Percentiles rank a stretch among this genome's conserved stretches.
Evolutionary conservation across 2,329 filamentous ascomycete species (phyloP).

Genomic region (Diaporthe sp.): DNA sequence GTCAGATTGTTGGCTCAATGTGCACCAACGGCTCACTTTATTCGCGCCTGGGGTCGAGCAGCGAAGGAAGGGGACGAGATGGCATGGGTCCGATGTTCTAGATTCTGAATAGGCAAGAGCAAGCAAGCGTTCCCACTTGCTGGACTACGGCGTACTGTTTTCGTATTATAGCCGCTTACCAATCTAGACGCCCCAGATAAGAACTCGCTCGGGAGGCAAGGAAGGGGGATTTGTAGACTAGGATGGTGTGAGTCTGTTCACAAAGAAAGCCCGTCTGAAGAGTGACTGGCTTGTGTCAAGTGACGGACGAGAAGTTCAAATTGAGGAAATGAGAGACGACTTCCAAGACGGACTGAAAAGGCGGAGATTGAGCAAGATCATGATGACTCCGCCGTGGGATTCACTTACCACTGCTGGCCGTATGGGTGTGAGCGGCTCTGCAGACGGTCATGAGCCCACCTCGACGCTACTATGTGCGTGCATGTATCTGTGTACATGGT

Average conservation of each 20-base stretch:
- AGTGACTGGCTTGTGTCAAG: not conserved
- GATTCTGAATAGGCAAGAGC: conserved; percentile 24
- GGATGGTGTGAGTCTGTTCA: not conserved
- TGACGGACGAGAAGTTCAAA: not conserved
- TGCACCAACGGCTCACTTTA: conserved; percentile 44
- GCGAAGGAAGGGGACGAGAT: conserved; percentile 43
- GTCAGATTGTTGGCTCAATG: conserved; percentile 47
- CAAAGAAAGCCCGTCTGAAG: not conserved
- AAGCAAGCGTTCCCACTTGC: conserved; percentile 25
- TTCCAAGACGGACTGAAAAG: not conserved
- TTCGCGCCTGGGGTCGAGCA: conserved; percentile 50
- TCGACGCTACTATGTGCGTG: not conserved
- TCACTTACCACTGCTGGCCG: conserved; percentile 1
- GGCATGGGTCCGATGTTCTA: conserved; percentile 36
- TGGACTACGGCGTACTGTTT: not conserved
- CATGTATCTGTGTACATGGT: not conserved
- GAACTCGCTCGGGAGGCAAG: not conserved
- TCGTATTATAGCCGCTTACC: not conserved
- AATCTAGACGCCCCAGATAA: conserved; percentile 24
- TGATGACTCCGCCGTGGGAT: conserved; percentile 1
- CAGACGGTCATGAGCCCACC: conserved; percentile 2
- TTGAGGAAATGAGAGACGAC: not conserved
- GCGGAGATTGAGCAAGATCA: not conserved
- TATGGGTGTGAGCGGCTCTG: conserved; percentile 24
- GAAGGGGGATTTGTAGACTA: not conserved